Percentiles rank a stretch among this genome's conserved stretches.
phyloP scores from a whole-genome alignment of 441 rosid species.

The Adansonia madagascariensis region DNA sequence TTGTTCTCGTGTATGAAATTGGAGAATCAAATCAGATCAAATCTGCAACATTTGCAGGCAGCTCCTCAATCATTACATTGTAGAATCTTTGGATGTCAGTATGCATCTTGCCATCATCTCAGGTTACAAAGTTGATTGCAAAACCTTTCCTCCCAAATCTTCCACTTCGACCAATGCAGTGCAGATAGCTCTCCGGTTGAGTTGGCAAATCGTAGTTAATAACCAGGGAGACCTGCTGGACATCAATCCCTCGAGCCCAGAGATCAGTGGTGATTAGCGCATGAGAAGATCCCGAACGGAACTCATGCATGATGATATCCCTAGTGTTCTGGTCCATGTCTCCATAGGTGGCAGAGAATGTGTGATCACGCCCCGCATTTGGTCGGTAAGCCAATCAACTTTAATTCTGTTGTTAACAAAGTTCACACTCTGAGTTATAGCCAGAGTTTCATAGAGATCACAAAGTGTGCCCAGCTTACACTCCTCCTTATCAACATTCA shows the following conservation, averaged over 20 bases:
- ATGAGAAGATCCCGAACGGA: slow-evolving; percentile 6
- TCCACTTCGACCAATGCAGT: background rate
- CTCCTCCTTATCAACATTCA: slow-evolving; percentile 51
- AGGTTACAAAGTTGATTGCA: background rate
- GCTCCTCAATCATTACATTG: background rate
- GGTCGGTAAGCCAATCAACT: slow-evolving; percentile 52
- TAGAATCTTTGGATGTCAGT: background rate
- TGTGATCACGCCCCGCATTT: background rate
- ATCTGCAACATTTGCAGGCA: slow-evolving; percentile 17
- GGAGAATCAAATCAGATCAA: slow-evolving; percentile 11
- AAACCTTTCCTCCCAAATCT: background rate
- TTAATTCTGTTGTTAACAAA: slow-evolving; percentile 67
- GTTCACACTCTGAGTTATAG: slow-evolving; percentile 66
- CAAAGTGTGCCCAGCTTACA: slow-evolving; percentile 56
- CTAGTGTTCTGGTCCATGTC: slow-evolving; percentile 7
- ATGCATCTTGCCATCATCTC: background rate
- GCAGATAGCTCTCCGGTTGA: slow-evolving; percentile 3
- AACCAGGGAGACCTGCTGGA: background rate
- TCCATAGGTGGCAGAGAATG: background rate
- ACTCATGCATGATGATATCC: background rate
- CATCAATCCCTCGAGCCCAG: background rate
- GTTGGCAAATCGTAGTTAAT: background rate
- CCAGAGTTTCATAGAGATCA: slow-evolving; percentile 58
- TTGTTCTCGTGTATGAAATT: background rate
- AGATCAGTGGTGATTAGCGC: background rate